Base-by-base conservation (phyloP, 352 stramenopile species). In the Pythium sukuiense region DNA sequence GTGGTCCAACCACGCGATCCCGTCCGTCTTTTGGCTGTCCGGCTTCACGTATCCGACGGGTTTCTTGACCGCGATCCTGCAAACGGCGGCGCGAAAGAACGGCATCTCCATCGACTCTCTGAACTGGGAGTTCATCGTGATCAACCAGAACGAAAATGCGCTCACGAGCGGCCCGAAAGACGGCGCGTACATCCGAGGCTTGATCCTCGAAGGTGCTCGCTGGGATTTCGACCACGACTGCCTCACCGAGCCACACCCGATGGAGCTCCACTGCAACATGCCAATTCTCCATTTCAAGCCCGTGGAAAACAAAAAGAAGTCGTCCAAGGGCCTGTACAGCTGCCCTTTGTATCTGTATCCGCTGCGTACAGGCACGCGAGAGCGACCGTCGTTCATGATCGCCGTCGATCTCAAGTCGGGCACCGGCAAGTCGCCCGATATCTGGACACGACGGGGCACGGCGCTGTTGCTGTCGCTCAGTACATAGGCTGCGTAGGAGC, bases 331-430 rank as follows among this genome's bases (percentile, higher is more conserved):
- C 0, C 75, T 97, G 39, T 99, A 99, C 68, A 89, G 77, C 59
- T 99, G 96, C 52, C 96, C 96, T 3, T 71, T 98, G 32, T 99
- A 99, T 71, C 89, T 99, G 74, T 99, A 99, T 53, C 96, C 96
- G 20, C 74, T 98, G n/a, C 88, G 96, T 20, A 98, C 95, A 0
- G 96, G 96, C 27, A 98, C 93, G 11, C 83, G 93, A 26, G 95
- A 99, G 69, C 85, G 96, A 27, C 95, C 96, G 33, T 97, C 88
- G 16, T 99, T 98, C 70, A 96, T 98, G 76, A 96, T 97, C 68
- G 80, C 88, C 6, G 93, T 98, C 3, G 90, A 98, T 59, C 83
- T 99, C 29, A 97, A 97, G 63, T 80, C 79, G 11, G 96, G 96
- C 1, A 61, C 84, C 2, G 89, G 88, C 29, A 88, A 95, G 55